Conservation (phyloP, 306 rosid species). For the Fagus sylvatica region DNA sequence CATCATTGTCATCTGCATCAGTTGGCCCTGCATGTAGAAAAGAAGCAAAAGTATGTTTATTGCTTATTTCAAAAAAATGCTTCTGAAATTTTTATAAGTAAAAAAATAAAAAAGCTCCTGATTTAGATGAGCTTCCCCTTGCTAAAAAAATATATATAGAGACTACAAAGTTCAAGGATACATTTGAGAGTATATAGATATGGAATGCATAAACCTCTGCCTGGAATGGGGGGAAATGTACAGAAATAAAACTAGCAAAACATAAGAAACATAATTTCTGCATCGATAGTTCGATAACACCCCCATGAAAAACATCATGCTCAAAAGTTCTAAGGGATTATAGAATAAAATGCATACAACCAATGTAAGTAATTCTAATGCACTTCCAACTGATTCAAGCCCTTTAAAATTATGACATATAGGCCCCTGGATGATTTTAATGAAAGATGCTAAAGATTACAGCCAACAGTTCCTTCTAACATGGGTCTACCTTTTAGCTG, state of each 20-base stretch:
- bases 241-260: too few relatives aligned
- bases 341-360: too few relatives aligned
- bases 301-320: too few relatives aligned
- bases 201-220: too few relatives aligned
- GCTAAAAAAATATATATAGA: not conserved
- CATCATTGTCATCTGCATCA: conserved; percentile 98
- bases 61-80: not conserved
- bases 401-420: not conserved
- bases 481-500: too few relatives aligned
- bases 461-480: not conserved
- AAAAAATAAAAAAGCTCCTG: not conserved
- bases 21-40: conserved; percentile 54
- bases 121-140: not conserved
- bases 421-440: not conserved
- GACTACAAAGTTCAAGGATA: not conserved
- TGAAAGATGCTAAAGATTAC: not conserved
- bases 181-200: too few relatives aligned
- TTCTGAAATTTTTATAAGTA: not conserved
- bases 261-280: too few relatives aligned
- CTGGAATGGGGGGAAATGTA: too few relatives aligned
- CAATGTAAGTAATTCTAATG: too few relatives aligned
- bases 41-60: not conserved
- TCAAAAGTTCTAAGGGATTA: too few relatives aligned
- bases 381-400: not conserved
- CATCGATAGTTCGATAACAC: too few relatives aligned